phyloP scores from a whole-genome alignment of 495 filamentous ascomycete species.

The Halenospora varia region DNA sequence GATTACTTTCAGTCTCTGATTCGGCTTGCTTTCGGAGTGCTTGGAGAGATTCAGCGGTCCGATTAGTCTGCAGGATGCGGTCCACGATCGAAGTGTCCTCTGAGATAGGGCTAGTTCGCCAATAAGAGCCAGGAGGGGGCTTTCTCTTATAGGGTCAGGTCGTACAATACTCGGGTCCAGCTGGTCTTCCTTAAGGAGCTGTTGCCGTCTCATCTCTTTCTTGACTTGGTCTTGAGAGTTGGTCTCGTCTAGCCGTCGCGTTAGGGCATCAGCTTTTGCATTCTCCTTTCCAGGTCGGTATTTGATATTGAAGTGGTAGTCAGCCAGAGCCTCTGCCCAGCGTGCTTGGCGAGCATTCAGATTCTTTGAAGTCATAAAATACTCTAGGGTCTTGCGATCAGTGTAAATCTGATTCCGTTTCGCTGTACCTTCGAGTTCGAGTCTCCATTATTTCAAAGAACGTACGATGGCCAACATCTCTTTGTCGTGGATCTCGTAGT shows the following conservation, averaged over 20 bases:
- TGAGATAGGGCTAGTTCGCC: neutral
- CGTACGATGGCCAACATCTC: constrained; percentile 5
- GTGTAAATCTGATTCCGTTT: neutral
- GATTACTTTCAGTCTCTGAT: neutral
- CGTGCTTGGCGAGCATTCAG: neutral
- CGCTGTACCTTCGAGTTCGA: neutral
- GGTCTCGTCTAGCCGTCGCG: neutral
- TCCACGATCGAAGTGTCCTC: neutral
- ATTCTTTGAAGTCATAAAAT: constrained; percentile 11
- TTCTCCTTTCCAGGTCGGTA: constrained; percentile 5
- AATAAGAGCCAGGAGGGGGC: neutral
- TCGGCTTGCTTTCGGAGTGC: neutral
- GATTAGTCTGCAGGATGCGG: neutral
- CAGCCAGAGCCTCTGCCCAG: constrained; percentile 2
- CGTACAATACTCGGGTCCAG: neutral
- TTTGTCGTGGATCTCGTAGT: constrained; percentile 27
- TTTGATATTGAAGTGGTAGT: constrained; percentile 10
- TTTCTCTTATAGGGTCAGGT: too few relatives aligned
- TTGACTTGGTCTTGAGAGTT: neutral
- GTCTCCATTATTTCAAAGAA: neutral
- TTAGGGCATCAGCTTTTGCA: neutral
- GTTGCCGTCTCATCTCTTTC: neutral
- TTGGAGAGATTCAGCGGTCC: neutral
- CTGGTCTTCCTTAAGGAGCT: neutral
- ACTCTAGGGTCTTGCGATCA: constrained; percentile 4